Evolutionary conservation across 139 green algal genomes (phyloP).

Genomic region (Tetradesmus obliquus): DNA sequence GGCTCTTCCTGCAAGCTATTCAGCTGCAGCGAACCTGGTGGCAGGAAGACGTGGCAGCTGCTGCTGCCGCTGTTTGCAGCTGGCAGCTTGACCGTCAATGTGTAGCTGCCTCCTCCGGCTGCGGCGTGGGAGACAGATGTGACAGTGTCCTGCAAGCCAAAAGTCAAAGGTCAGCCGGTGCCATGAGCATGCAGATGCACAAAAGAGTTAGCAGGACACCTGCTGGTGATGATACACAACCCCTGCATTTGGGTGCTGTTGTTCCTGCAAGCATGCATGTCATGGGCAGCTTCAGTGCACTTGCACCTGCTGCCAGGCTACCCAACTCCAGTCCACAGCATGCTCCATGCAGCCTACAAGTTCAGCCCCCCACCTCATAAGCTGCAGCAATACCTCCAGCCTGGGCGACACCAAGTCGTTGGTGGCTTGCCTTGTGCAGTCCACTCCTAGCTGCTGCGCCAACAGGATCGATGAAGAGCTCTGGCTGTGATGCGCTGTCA

Average conservation of each 20-base stretch:
- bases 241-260: not conserved
- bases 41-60: not conserved
- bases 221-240: not conserved
- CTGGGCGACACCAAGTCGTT: not conserved
- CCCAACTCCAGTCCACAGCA: not conserved
- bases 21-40: not conserved
- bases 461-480: not conserved
- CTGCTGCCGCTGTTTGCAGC: not conserved
- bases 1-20: not conserved
- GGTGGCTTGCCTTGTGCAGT: not conserved
- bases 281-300: not conserved
- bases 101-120: conserved; percentile 20
- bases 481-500: not conserved
- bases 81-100: not conserved
- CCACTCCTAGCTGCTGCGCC: not conserved
- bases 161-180: not conserved
- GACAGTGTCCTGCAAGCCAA: not conserved
- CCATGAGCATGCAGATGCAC: not conserved
- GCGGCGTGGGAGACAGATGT: not conserved
- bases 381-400: not conserved
- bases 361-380: not conserved
- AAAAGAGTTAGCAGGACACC: not conserved
- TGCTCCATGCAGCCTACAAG: not conserved
- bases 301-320: not conserved
- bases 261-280: not conserved